Percentiles rank a stretch among this genome's conserved stretches.
These are phyloP conservation scores for Quercus rubra DNA, from an alignment of 306 rosid genomes.

Conservation along the genomic window DNA sequence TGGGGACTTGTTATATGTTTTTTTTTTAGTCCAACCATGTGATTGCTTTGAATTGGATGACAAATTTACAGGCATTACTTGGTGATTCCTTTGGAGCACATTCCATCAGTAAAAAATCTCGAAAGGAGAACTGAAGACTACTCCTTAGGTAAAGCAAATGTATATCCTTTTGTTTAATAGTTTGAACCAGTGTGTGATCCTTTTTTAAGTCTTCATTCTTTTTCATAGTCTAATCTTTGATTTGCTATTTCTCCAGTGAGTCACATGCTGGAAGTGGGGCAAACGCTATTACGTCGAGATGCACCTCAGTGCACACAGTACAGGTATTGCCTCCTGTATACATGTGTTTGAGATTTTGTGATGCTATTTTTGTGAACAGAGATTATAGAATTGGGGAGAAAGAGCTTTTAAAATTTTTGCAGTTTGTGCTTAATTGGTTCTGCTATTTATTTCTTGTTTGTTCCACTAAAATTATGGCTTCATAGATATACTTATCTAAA, in stretches of 20 bases:
- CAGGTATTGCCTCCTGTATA: constrained; percentile 39
- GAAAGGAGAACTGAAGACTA: constrained; percentile 49
- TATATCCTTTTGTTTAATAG: neutral
- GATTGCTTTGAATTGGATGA: constrained; percentile 6
- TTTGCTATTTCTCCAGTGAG: constrained; percentile 37
- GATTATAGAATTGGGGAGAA: neutral
- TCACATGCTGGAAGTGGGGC: constrained; percentile 78
- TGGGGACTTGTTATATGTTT: neutral
- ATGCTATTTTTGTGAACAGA: neutral
- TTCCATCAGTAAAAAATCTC: constrained; percentile 62
- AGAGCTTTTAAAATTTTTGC: neutral
- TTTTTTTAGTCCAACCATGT: neutral
- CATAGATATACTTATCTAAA: too few species aligned
- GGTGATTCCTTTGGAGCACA: constrained; percentile 63
- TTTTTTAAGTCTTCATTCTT: too few species aligned
- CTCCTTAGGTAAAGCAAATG: constrained; percentile 51
- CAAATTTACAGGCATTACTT: constrained; percentile 66
- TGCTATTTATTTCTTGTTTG: neutral
- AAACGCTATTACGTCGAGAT: constrained; percentile 46
- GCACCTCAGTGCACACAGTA: constrained; percentile 56
- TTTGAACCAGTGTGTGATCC: neutral
- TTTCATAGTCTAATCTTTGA: constrained; percentile 8
- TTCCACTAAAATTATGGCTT: too few species aligned
- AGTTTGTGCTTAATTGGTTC: neutral
- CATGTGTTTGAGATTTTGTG: neutral